Percentiles rank a stretch among this genome's conserved stretches.
Evolutionary conservation across 1,284 basidiomycete genomes (phyloP).

Genomic region (Coniferiporia sulphurascens): DNA sequence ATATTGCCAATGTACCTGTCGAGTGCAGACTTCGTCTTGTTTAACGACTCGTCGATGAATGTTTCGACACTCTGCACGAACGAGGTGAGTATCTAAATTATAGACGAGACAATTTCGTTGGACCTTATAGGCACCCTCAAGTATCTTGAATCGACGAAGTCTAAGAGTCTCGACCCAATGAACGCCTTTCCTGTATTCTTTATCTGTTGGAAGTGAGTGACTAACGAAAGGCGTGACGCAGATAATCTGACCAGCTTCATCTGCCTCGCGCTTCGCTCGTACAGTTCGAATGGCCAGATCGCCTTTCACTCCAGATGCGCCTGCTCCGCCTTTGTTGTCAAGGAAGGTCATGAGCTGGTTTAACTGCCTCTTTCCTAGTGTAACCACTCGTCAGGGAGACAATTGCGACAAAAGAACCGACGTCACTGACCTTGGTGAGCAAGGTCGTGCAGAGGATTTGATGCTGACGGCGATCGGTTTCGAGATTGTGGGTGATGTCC

Average conservation of each 20-base stretch:
- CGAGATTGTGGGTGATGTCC: conserved; percentile 47
- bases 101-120: background rate
- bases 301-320: conserved; percentile 50
- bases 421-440: conserved; percentile 61
- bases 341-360: conserved; percentile 75
- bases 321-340: conserved; percentile 54
- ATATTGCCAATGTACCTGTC: conserved; percentile 75
- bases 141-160: conserved; percentile 74
- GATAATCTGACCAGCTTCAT: conserved; percentile 70
- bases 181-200: conserved; percentile 87
- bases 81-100: conserved; percentile 17
- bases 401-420: background rate
- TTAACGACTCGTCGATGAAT: conserved; percentile 74
- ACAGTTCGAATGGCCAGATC: conserved; percentile 66
- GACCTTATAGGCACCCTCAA: conserved; percentile 78
- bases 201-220: conserved; percentile 50
- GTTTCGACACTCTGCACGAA: conserved; percentile 67
- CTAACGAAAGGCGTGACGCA: conserved; percentile 2
- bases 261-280: conserved; percentile 83
- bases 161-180: conserved; percentile 93
- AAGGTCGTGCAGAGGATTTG: conserved; percentile 67
- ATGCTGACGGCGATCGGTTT: conserved; percentile 66
- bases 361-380: conserved; percentile 66
- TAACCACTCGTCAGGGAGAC: conserved; percentile 13
- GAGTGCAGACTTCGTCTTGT: conserved; percentile 59